phyloP scores from a whole-genome alignment of 805 yeast species.

The Wickerhamiella kazuoi region DNA sequence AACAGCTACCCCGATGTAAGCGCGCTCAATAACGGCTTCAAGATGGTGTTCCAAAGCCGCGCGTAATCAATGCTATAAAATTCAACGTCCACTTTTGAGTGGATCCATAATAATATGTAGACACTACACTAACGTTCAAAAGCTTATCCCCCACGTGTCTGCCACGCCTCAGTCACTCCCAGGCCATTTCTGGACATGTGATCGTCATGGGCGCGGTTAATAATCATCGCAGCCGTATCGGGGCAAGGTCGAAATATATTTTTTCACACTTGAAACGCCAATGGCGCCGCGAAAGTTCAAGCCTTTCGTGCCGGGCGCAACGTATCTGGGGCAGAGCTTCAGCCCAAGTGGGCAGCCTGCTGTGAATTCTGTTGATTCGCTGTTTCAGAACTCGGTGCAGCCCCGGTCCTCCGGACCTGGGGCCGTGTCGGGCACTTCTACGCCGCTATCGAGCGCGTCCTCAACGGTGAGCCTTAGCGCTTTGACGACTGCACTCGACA shows the following conservation, averaged over 20 bases:
- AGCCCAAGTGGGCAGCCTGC: conserved; percentile 4
- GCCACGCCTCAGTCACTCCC: too few relatives aligned
- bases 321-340: conserved; percentile 7
- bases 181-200: too few relatives aligned
- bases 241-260: not conserved
- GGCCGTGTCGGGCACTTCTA: conserved; percentile 16
- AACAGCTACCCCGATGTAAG: conserved; percentile 81
- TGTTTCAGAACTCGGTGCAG: not conserved
- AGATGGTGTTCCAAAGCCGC: conserved; percentile 27
- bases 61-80: too few relatives aligned
- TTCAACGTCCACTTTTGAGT: too few relatives aligned
- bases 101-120: too few relatives aligned
- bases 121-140: too few relatives aligned
- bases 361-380: not conserved
- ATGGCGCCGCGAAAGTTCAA: conserved; percentile 15
- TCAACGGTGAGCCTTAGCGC: conserved; percentile 33
- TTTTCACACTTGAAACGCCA: not conserved
- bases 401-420: conserved; percentile 2
- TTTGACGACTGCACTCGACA: conserved; percentile 52
- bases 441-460: conserved; percentile 45
- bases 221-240: not conserved
- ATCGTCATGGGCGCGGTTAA: too few relatives aligned
- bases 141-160: too few relatives aligned
- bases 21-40: conserved; percentile 86
- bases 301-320: conserved; percentile 12